Conservation (phyloP, 2,329 filamentous ascomycete genomes). For the Salinomyces thailandicus region DNA sequence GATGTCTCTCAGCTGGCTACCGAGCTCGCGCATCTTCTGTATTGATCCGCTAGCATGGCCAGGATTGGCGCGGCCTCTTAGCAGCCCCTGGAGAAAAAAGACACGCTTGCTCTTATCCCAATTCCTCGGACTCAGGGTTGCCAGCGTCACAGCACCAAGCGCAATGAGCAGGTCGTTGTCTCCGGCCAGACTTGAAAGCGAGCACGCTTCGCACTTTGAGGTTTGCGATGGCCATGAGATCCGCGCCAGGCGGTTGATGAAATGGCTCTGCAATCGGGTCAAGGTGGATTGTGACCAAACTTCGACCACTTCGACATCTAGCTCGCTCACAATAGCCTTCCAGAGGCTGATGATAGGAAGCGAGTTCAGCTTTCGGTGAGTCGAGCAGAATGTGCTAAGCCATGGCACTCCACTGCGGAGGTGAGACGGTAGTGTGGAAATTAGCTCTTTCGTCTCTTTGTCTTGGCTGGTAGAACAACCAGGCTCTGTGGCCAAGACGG, state of each 20-base stretch:
- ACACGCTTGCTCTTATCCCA: slow-evolving; percentile 20
- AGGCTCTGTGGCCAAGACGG: slow-evolving; percentile 9
- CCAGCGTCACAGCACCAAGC: slow-evolving; percentile 16
- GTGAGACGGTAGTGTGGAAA: slow-evolving; percentile 14
- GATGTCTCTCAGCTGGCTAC: slow-evolving; percentile 1
- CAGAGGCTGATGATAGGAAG: slow-evolving; percentile 13
- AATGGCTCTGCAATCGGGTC: background rate
- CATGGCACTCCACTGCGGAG: slow-evolving; percentile 10
- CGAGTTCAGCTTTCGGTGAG: slow-evolving; percentile 15
- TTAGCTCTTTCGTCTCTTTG: slow-evolving; percentile 8
- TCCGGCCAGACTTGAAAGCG: slow-evolving; percentile 5
- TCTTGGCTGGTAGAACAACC: background rate
- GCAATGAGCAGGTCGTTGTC: slow-evolving; percentile 10
- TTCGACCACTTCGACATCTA: slow-evolving; percentile 1
- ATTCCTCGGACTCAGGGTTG: slow-evolving; percentile 11
- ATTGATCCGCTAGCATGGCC: slow-evolving; percentile 3
- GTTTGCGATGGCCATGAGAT: slow-evolving; percentile 8
- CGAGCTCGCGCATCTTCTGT: slow-evolving; percentile 6
- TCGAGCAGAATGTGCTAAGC: slow-evolving; percentile 11
- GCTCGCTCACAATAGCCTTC: background rate
- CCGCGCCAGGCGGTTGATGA: slow-evolving; percentile 3
- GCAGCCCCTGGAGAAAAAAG: slow-evolving; percentile 7
- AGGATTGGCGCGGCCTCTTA: slow-evolving; percentile 4
- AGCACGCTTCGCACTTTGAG: slow-evolving; percentile 18
- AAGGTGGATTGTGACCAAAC: background rate